Base-by-base conservation (phyloP, 257 asterid genomes). In the Thymus mandschuricus region DNA sequence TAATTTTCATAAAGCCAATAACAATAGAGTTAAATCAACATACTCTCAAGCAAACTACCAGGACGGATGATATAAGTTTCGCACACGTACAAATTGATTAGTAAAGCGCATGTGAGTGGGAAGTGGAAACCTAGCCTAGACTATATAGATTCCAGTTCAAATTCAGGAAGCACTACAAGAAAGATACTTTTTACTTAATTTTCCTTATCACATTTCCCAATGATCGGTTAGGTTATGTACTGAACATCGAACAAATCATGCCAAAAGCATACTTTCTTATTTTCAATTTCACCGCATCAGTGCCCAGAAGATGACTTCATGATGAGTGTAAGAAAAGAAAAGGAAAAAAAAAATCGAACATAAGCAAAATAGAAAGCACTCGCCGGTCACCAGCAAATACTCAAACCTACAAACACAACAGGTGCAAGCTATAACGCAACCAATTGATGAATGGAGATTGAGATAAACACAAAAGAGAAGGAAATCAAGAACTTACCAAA, bases 371-470 rank as follows among this genome's bases (percentile, higher is more conserved):
- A 69, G 66, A 66, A 56, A 34, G 52, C 49, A 89, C 96, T 87
- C 66, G 83, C 94, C 78, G 55, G 65, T 73, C 11, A 43, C 48
- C 21, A 64, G 65, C 70, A 75, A 80, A 51, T 29, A 60, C 51
- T 75, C 50, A 71, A 75, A 77, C 91, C 92, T 85, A 75, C 60
- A 77, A 85, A 81, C 61, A 78, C 40, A 81, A 76, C 43, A 81
- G 73, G 73, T 50, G 41, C 57, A 74, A 49, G 86, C 79, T 74
- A 82, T 60, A 21, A 50, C 64, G 56, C 29, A 58, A 33, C 46
- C 45, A 66, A 49, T 46, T 33, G 31, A 50, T 35, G 41, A 40
- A 2, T 62, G 21, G 8, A n/a, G 67, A 44, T 5, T 2, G 2
- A 10, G 34, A 10, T 41, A 4, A 10, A 35, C 10, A n/a, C 0